Percentiles rank a stretch among this genome's conserved stretches.
These are phyloP conservation scores for Teratosphaeria destructans DNA, from an alignment of 2,329 filamentous ascomycete species.

Conservation along the genomic window DNA sequence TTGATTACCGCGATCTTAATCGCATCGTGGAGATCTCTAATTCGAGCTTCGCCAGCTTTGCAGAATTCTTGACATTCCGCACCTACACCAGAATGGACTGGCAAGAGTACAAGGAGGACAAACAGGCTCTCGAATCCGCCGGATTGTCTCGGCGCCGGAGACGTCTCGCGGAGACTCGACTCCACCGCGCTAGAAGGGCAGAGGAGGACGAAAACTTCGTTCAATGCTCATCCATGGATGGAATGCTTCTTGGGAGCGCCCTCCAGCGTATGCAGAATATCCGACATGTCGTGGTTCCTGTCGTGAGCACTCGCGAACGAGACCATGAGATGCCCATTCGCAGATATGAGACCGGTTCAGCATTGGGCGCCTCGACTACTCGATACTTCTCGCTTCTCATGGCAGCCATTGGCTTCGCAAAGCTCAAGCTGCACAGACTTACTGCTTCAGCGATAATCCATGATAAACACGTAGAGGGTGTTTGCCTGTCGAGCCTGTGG, in stretches of 20 bases:
- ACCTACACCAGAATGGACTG: neutral
- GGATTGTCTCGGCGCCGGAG: neutral
- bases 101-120: neutral
- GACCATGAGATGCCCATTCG: neutral
- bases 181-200: neutral
- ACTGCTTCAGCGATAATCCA: neutral
- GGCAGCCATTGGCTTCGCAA: neutral
- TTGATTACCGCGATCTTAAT: neutral
- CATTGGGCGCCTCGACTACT: neutral
- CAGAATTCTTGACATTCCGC: neutral
- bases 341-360: neutral
- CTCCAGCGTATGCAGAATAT: neutral
- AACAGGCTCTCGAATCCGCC: neutral
- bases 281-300: neutral
- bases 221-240: neutral
- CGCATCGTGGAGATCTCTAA: neutral
- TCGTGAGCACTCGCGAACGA: neutral
- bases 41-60: neutral
- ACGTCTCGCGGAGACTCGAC: neutral
- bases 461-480: neutral
- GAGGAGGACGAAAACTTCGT: neutral
- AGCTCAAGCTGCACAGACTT: neutral
- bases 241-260: neutral
- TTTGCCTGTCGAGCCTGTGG: neutral
- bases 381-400: neutral